Evolutionary conservation across 306 rosid species (phyloP), one percentile per base, ranked within the genome.

Genomic region (Aeschynomene evenia): DNA sequence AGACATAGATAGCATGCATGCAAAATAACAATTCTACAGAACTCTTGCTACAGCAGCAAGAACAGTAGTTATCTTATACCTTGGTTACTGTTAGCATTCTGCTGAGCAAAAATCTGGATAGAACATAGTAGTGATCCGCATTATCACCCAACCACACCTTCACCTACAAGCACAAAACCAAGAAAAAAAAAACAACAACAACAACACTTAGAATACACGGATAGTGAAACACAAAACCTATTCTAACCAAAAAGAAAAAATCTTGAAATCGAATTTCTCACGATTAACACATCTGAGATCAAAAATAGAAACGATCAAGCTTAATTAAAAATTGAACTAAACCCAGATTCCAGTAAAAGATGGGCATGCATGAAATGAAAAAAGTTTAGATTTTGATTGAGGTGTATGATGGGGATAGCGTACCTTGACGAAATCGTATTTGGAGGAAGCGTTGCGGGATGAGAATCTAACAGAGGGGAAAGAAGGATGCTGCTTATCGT

Each of bases 111-210:
- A 94, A 94, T 85, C 97, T 82, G 60, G 97, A 94, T 14, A 94
- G 84, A 64, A 94, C 98, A 61, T 94, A 94, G 78, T 90, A 90
- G 81, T 94, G 98, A 71, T 94, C 98, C 1, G 96, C 98, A 83
- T 88, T 85, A 65, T 87, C 98, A 66, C 97, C 98, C 87, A 94
- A 79, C 98, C 98, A 94, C 23, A 94, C 98, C 81, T 90, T 90
- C 1, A 90, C 98, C 98, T 90, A 75, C 0, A 39, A 66, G 31
- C 54, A 66, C 29, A 28, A 63, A 20, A 54, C 36, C 22, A 76
- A 56, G 4, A 64, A 6, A 66, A 4, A 24, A n/a, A n/a, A n/a
- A n/a, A n/a, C n/a, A n/a, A n/a, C n/a, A n/a, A n/a, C n/a, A n/a
- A n/a, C n/a, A n/a, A n/a, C n/a, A n/a, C n/a, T n/a, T n/a, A n/a